Evolutionary conservation across 1,284 basidiomycete species (phyloP).

Genomic region (Anthracocystis panici-leucophaei): DNA sequence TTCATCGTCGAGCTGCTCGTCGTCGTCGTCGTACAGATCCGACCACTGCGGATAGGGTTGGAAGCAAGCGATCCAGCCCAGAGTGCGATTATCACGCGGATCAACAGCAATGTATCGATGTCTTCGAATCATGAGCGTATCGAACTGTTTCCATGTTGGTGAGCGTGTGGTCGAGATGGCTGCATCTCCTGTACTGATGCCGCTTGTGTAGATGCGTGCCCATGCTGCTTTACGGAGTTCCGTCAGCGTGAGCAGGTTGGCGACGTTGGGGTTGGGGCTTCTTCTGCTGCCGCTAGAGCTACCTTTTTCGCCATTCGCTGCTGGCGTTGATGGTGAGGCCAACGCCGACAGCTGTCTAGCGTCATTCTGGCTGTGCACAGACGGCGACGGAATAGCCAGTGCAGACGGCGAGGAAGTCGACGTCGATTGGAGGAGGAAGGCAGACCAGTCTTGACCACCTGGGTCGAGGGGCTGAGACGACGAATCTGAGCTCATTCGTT

Average conservation of each 20-base stretch:
- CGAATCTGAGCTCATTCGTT: slow-evolving; percentile 16
- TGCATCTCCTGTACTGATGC: slow-evolving; percentile 36
- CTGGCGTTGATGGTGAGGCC: slow-evolving; percentile 3
- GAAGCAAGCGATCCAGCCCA: slow-evolving; percentile 45
- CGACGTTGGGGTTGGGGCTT: slow-evolving; percentile 1
- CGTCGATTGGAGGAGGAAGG: neutral
- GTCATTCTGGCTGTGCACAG: neutral
- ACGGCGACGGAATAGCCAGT: neutral
- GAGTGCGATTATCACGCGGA: slow-evolving; percentile 34
- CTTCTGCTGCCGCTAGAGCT: neutral
- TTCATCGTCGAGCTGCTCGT: neutral
- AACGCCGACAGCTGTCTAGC: neutral
- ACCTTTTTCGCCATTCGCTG: neutral
- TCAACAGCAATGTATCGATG: slow-evolving; percentile 44
- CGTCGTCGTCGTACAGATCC: slow-evolving; percentile 9
- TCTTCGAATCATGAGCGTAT: slow-evolving; percentile 39
- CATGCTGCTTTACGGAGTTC: slow-evolving; percentile 50
- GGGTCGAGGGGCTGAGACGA: neutral
- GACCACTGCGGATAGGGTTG: slow-evolving; percentile 19
- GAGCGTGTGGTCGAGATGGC: slow-evolving; percentile 23
- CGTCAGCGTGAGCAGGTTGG: slow-evolving; percentile 37
- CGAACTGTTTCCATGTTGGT: slow-evolving; percentile 47
- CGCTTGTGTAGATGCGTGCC: slow-evolving; percentile 40
- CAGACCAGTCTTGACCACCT: slow-evolving; percentile 15
- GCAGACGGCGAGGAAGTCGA: neutral